Evolutionary conservation across 2,329 filamentous ascomycete species (phyloP), one percentile per base, ranked within the genome.

Genomic region (Endoconidiophora laricicola): DNA sequence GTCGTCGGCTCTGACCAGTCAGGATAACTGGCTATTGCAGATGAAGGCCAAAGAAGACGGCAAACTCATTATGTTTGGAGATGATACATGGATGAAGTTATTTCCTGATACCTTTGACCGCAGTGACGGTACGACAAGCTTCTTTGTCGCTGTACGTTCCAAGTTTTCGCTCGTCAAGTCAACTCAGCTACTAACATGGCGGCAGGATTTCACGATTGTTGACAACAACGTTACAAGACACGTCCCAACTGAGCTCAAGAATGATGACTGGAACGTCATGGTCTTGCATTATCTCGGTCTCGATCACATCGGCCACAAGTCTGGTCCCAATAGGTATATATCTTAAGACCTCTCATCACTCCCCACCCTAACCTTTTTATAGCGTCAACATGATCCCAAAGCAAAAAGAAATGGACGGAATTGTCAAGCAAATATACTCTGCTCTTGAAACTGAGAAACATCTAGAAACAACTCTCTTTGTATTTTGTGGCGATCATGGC

Each of bases 21-120:
- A 96, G 65, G 91, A 98, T 62, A 94, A 87, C 29, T 98, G 93
- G 90, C 75, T 98, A 23, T 84, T 87, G 36, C 91, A 98, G 69
- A 79, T 98, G 66, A 90, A 81, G 62, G 78, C 79, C 36, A 82
- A 78, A 58, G 67, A 70, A 22, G 63, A 68, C 16, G 86, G 85
- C 18, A 87, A 85, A 59, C 71, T 96, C 55, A 70, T 95, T 61
- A 91, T 98, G 81, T 95, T 91, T 60, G 91, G 91, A 45, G 91
- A 98, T 60, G 91, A 98, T 63, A 98, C 91, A 18, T 98, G 91
- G 93, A 69, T 98, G 57, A 96, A 95, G 68, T 72, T 98, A 12
- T 98, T 98, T 59, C 91, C 91, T 1, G 78, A 76, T 14, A 86
- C 83, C 44, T 98, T 98, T 66, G 78, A 81, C 57, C 79, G 88